phyloP scores from a whole-genome alignment of 2,329 filamentous ascomycete genomes.

The Fusarium sp. region DNA sequence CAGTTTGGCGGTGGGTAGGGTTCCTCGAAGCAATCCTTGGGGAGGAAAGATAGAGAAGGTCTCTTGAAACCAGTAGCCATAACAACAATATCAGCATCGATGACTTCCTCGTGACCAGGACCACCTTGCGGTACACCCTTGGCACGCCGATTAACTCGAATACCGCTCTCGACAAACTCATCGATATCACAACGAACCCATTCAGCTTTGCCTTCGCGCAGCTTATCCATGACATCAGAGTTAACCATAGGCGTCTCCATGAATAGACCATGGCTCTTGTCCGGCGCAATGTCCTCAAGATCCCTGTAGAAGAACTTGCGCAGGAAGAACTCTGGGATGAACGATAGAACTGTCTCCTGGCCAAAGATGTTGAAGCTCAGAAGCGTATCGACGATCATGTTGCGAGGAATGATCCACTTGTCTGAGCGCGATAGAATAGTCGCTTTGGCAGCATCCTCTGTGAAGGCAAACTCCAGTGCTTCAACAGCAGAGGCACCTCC shows the following conservation, averaged over 20 bases:
- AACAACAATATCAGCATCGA: constrained; percentile 80
- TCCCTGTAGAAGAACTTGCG: constrained; percentile 86
- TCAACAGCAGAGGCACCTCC: constrained; percentile 85
- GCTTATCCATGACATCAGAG: constrained; percentile 79
- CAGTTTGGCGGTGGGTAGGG: constrained; percentile 84
- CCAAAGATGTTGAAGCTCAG: constrained; percentile 83
- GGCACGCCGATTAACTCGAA: constrained; percentile 76
- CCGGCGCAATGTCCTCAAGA: constrained; percentile 76
- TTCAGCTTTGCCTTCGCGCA: constrained; percentile 75
- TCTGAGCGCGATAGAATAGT: constrained; percentile 80
- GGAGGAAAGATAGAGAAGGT: constrained; percentile 78
- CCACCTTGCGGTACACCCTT: constrained; percentile 81
- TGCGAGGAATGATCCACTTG: constrained; percentile 89
- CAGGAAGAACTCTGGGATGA: constrained; percentile 80
- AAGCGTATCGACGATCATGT: constrained; percentile 76
- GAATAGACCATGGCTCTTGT: constrained; percentile 73
- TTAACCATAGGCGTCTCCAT: constrained; percentile 90
- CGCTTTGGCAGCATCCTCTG: constrained; percentile 72
- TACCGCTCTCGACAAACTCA: constrained; percentile 68
- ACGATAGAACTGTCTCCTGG: constrained; percentile 77
- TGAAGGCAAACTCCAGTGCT: constrained; percentile 80
- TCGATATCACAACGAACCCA: constrained; percentile 87
- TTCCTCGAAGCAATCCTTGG: constrained; percentile 75
- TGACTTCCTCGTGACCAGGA: constrained; percentile 71
- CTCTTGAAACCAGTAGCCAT: constrained; percentile 86